phyloP scores from a whole-genome alignment of 179 eudicot genomes.

The Nepenthes alata region DNA sequence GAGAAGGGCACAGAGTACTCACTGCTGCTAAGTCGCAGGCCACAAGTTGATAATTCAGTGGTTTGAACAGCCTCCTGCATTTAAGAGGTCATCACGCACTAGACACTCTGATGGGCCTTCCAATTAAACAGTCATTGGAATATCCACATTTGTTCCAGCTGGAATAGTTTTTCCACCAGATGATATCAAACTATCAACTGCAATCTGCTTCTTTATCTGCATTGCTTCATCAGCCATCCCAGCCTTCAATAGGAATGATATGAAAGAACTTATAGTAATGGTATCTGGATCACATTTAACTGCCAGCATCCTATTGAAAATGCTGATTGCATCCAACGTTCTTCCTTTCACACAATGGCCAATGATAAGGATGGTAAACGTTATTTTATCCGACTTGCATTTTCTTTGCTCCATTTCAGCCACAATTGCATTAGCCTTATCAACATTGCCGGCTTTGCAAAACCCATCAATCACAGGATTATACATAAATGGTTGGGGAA shows the following conservation, averaged over 20 bases:
- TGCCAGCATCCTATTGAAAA: slow-evolving; percentile 61
- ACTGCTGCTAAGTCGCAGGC: neutral
- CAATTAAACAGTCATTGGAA: slow-evolving; percentile 49
- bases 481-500: slow-evolving; percentile 58
- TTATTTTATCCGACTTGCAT: slow-evolving; percentile 67
- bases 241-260: slow-evolving; percentile 68
- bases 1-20: neutral
- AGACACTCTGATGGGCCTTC: neutral
- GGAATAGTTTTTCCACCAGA: slow-evolving; percentile 23
- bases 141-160: slow-evolving; percentile 23
- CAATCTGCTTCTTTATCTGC: slow-evolving; percentile 35
- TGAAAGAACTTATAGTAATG: slow-evolving; percentile 47
- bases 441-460: slow-evolving; percentile 77
- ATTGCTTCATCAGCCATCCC: slow-evolving; percentile 79
- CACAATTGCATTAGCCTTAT: slow-evolving; percentile 61
- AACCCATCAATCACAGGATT: slow-evolving; percentile 90
- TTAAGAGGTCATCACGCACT: neutral
- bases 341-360: slow-evolving; percentile 96
- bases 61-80: neutral
- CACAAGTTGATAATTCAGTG: neutral
- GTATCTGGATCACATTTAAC: slow-evolving; percentile 61
- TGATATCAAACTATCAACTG: slow-evolving; percentile 19
- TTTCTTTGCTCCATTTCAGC: slow-evolving; percentile 66
- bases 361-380: slow-evolving; percentile 82
- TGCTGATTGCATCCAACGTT: slow-evolving; percentile 59